Evolutionary conservation across 2,329 filamentous ascomycete species (phyloP), one percentile per base, ranked within the genome.

Genomic region (Lecanicillium sp.): DNA sequence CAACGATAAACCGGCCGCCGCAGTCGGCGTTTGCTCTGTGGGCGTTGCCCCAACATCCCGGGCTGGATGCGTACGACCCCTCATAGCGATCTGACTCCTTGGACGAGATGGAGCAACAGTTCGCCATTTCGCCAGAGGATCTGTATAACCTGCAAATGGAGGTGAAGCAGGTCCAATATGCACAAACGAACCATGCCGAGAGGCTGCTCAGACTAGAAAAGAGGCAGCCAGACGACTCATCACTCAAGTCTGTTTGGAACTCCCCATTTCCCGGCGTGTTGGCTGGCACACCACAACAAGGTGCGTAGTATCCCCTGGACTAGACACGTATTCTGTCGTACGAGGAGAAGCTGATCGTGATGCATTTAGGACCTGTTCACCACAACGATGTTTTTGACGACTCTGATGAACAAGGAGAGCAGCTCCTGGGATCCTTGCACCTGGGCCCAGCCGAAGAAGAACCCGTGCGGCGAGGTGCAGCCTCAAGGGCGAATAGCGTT

Each of bases 401-500:
- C 53, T 87, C 95, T 50, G 88, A 96, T 53, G 88, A 92, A 53
- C 84, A 94, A 48, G 80, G 84, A 34, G 84, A 84, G 54, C 85
- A 81, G 51, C 71, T 92, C 43, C 74, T 94, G 35, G 83, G 81
- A 37, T 87, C 84, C 39, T 72, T 96, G 42, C 86, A 89, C 43
- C 71, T 97, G 6, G 90, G 95, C 2, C 62, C 65, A 47, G 75
- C 82, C 5, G 89, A 95, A 45, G 88, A 97, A 46, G 84, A 89
- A 55, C 85, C 85, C 22, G 81, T 87, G 41, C 79, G 87, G 28
- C 78, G 90, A 46, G 87, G 92, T 39, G 87, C 86, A 15, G 84
- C 87, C 14, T 98, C 92, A 14, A 77, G 92, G 50, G 90, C 92
- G 34, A 97, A 97, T 58, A 97, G 92, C 56, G 92, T 98, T 49